Percentiles rank a stretch among this genome's conserved stretches.
These are phyloP conservation scores for Gaertneriomyces sp. DNA, from an alignment of 192 early-diverging fungal species.

Conservation along the genomic window DNA sequence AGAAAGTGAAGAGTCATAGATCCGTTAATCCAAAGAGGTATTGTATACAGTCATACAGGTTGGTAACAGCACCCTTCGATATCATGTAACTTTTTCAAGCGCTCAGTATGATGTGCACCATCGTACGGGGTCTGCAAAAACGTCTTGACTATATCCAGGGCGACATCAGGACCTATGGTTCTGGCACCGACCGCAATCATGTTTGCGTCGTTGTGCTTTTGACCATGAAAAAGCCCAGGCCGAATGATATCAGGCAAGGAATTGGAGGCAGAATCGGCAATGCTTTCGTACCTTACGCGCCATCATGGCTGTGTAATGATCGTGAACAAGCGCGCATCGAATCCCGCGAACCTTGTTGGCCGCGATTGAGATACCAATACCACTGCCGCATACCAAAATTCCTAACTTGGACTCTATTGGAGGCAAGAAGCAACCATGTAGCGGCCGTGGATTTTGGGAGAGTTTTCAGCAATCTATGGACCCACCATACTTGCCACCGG, in stretches of 20 bases:
- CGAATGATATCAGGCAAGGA: background rate
- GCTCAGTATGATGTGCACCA: conserved; percentile 21
- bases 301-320: conserved; percentile 35
- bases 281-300: conserved; percentile 24
- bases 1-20: conserved; percentile 3
- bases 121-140: conserved; percentile 32
- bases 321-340: conserved; percentile 36
- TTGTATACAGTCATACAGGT: conserved; percentile 6
- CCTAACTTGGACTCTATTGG: conserved; percentile 18
- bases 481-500: background rate
- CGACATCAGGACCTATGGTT: conserved; percentile 32
- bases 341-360: conserved; percentile 39
- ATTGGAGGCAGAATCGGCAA: background rate
- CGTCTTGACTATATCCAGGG: conserved; percentile 30
- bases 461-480: background rate
- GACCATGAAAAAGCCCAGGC: background rate
- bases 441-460: background rate
- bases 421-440: background rate
- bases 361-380: conserved; percentile 37
- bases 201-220: conserved; percentile 39
- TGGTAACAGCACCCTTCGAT: conserved; percentile 49
- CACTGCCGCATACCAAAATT: conserved; percentile 34
- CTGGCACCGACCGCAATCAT: conserved; percentile 30
- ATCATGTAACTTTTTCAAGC: conserved; percentile 21
- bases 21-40: background rate